Evolutionary conservation across 2,329 filamentous ascomycete species (phyloP).

Genomic region (Tympanopsis confertula): DNA sequence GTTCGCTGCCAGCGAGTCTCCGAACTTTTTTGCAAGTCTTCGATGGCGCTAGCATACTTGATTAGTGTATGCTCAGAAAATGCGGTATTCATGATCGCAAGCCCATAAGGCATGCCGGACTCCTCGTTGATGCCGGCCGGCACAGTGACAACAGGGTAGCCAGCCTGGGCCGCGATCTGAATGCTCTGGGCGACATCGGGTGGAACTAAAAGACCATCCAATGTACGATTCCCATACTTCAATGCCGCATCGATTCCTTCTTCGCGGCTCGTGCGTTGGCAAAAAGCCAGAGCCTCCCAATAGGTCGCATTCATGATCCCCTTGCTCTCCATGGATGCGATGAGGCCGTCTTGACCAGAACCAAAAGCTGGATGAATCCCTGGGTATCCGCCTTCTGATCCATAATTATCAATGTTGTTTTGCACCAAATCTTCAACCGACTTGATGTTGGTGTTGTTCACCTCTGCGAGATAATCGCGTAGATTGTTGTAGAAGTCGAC

Average conservation of each 20-base stretch:
- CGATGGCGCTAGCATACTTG: slow-evolving; percentile 36
- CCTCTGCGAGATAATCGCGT: slow-evolving; percentile 34
- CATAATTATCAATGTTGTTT: slow-evolving; percentile 38
- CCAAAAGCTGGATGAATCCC: slow-evolving; percentile 38
- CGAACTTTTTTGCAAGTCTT: slow-evolving; percentile 17
- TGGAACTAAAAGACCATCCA: slow-evolving; percentile 44
- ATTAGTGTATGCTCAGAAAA: slow-evolving; percentile 34
- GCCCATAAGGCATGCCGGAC: slow-evolving; percentile 34
- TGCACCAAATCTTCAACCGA: slow-evolving; percentile 37
- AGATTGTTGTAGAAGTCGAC: slow-evolving; percentile 37
- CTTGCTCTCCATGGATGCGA: slow-evolving; percentile 37
- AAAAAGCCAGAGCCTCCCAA: slow-evolving; percentile 41
- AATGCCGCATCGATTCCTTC: slow-evolving; percentile 48
- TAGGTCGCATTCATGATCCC: slow-evolving; percentile 45
- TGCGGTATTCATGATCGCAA: slow-evolving; percentile 35
- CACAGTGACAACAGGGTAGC: slow-evolving; percentile 48
- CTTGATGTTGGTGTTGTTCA: slow-evolving; percentile 34
- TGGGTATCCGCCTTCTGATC: slow-evolving; percentile 41
- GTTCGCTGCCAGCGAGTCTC: neutral
- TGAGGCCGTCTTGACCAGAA: slow-evolving; percentile 47
- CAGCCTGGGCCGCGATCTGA: slow-evolving; percentile 48
- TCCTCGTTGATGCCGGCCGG: slow-evolving; percentile 33
- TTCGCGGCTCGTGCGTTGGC: slow-evolving; percentile 33
- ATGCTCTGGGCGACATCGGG: slow-evolving; percentile 43
- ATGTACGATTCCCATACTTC: slow-evolving; percentile 16